Percentiles rank a stretch among this genome's conserved stretches.
Evolutionary conservation across 805 yeast genomes (phyloP).

Genomic region (Metschnikowia hibisci): DNA sequence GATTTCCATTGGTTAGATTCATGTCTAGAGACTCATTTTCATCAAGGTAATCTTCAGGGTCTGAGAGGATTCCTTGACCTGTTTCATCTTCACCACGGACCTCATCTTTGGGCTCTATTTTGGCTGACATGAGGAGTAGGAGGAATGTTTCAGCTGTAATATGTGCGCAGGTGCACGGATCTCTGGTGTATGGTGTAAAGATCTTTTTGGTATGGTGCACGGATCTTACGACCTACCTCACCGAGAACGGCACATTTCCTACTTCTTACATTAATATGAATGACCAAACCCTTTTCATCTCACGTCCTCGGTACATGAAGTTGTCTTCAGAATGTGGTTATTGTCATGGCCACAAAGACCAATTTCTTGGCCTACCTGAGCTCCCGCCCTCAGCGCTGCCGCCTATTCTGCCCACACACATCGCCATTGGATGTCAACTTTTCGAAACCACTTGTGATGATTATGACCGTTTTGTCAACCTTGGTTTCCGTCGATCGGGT

Average conservation of each 20-base stretch:
- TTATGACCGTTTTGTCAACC: conserved; percentile 64
- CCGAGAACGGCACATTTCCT: too few species aligned
- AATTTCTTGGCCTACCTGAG: conserved; percentile 20
- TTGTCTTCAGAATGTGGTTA: conserved; percentile 62
- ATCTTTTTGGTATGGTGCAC: background rate
- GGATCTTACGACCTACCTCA: too few species aligned
- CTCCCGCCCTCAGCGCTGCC: conserved; percentile 24
- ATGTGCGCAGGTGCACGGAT: background rate
- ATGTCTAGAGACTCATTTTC: conserved; percentile 74
- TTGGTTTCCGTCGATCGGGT: conserved; percentile 82
- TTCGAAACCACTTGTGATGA: conserved; percentile 45
- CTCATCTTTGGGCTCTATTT: conserved; percentile 5
- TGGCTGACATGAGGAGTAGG: conserved; percentile 1
- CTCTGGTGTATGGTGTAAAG: background rate
- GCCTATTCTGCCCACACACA: conserved; percentile 19
- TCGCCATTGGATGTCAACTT: conserved; percentile 38
- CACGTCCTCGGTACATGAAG: conserved; percentile 42
- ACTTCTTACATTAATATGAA: too few species aligned
- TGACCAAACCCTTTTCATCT: conserved; percentile 24
- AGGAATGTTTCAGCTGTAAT: too few species aligned
- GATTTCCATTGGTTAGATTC: conserved; percentile 55
- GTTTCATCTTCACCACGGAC: conserved; percentile 9
- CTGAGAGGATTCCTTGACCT: conserved; percentile 37
- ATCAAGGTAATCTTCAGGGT: conserved; percentile 44
- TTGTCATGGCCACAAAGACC: conserved; percentile 50